Evolutionary conservation across 108 stramenopile genomes (phyloP), one percentile per base, ranked within the genome.

Genomic region (Craspedostauros australis): DNA sequence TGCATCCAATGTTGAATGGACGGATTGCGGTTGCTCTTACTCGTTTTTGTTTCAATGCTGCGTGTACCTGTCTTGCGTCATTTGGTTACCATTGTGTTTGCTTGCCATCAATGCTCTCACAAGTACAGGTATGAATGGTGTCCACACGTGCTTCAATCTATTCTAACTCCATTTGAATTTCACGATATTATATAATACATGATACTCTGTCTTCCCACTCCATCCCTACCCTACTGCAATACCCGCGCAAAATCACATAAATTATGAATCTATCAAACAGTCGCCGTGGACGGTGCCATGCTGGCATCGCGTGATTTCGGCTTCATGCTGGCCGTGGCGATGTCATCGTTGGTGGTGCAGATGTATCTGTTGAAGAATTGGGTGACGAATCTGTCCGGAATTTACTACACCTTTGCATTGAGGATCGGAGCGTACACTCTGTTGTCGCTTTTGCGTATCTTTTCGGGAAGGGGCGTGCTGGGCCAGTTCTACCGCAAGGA

Each of bases 301-400:
- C 63, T 88, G 57, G 87, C 83, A 24, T 81, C 79, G 31, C 66
- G 75, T 12, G 87, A 88, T 53, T 88, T 88, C 59, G 72, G 79
- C 5, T 88, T 83, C 54, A 82, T 88, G 80, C 55, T 88, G 6
- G 25, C 53, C 8, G 50, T 58, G 18, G 87, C 83, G 3, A 18
- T 80, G 29, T 12, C 58, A 11, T 77, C 76, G 7, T 80, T 79
- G 51, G 25, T 75, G 19, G 16, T 78, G 9, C 87, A 88, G 51
- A 24, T 77, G 4, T 56, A 54, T 18, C 36, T 84, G 20, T 62
- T 88, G 30, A 47, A 46, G 15, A 39, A 39, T 25, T 63, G 73
- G 48, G 76, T 72, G 40, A 46, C 45, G n/a, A 55, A 36, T 26
- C 34, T 84, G 9, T 44, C 45, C 1, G 58, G 18, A 4, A 70